Percentiles rank a stretch among this genome's conserved stretches.
These are phyloP conservation scores for Fragilariopsis cylindrus DNA, from an alignment of 108 stramenopile species.

Conservation along the genomic window DNA sequence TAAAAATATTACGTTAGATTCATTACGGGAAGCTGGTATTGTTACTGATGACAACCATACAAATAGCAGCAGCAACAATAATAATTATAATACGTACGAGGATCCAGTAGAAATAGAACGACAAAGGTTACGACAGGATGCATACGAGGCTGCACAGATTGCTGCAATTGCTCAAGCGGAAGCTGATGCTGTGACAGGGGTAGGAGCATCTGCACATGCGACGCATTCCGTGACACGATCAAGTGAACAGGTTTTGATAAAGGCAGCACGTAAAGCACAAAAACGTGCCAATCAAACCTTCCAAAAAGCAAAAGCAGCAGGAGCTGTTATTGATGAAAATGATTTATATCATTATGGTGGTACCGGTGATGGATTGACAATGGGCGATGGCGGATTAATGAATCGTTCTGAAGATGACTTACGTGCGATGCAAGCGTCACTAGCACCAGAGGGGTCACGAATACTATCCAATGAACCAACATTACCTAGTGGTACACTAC, in stretches of 20 bases:
- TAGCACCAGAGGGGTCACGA: constrained; percentile 70
- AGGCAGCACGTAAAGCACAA: constrained; percentile 61
- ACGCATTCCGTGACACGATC: constrained; percentile 65
- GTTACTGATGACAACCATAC: background rate
- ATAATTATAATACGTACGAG: constrained; percentile 7
- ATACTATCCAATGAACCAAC: constrained; percentile 51
- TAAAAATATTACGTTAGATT: constrained; percentile 12
- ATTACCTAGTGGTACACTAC: constrained; percentile 62
- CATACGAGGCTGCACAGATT: constrained; percentile 60
- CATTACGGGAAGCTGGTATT: background rate
- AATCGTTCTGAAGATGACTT: constrained; percentile 43
- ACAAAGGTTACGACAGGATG: constrained; percentile 52
- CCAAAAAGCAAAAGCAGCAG: constrained; percentile 67
- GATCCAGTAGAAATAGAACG: constrained; percentile 48
- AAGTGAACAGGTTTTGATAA: constrained; percentile 58
- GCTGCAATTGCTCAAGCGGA: constrained; percentile 62
- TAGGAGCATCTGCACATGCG: constrained; percentile 13
- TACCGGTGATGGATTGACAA: background rate
- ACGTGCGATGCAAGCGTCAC: constrained; percentile 49
- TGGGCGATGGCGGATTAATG: constrained; percentile 41
- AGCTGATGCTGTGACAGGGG: constrained; percentile 22
- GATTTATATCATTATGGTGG: constrained; percentile 30
- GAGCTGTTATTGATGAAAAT: constrained; percentile 67
- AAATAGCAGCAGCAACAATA: background rate
- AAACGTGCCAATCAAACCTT: constrained; percentile 64